Conservation (phyloP, 306 rosid genomes). For the Echinosophora koreensis region DNA sequence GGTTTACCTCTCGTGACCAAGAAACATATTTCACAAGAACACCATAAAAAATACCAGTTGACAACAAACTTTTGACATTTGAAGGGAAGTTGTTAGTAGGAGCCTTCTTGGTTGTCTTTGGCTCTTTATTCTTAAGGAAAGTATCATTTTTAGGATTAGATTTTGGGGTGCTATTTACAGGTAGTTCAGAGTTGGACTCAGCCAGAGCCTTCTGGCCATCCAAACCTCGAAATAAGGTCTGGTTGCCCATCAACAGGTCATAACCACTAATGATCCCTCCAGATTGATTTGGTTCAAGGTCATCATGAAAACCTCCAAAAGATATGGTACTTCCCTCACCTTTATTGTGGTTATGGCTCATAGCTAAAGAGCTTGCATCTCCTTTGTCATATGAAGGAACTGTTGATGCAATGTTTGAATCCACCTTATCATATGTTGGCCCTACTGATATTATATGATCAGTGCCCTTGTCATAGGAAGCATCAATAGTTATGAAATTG, state of each 20-base stretch:
- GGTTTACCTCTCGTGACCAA: constrained; percentile 90
- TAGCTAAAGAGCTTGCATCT: constrained; percentile 61
- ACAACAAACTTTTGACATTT: constrained; percentile 93
- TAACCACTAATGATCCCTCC: constrained; percentile 73
- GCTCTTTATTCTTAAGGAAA: constrained; percentile 67
- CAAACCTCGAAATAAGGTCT: constrained; percentile 60
- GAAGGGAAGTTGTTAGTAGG: constrained; percentile 91
- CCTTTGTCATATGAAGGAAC: constrained; percentile 64
- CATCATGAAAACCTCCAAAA: constrained; percentile 78
- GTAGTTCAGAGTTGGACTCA: constrained; percentile 56
- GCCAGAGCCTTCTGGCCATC: constrained; percentile 64
- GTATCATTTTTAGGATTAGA: constrained; percentile 56
- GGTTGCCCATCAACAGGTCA: constrained; percentile 68
- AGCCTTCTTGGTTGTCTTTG: constrained; percentile 75
- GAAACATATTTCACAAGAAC: constrained; percentile 88
- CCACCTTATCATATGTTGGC: constrained; percentile 64
- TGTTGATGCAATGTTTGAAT: constrained; percentile 60
- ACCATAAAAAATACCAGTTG: constrained; percentile 96
- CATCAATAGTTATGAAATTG: constrained; percentile 66
- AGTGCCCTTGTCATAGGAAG: constrained; percentile 64
- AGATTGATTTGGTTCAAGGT: constrained; percentile 63
- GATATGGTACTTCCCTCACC: constrained; percentile 70
- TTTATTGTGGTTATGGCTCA: constrained; percentile 62
- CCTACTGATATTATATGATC: constrained; percentile 64
- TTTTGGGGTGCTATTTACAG: constrained; percentile 58